A percentile compares a stretch with the other conserved stretches of the same genome.
Conservation (phyloP, 331 rosid species). For the Prunus yedoensis region DNA sequence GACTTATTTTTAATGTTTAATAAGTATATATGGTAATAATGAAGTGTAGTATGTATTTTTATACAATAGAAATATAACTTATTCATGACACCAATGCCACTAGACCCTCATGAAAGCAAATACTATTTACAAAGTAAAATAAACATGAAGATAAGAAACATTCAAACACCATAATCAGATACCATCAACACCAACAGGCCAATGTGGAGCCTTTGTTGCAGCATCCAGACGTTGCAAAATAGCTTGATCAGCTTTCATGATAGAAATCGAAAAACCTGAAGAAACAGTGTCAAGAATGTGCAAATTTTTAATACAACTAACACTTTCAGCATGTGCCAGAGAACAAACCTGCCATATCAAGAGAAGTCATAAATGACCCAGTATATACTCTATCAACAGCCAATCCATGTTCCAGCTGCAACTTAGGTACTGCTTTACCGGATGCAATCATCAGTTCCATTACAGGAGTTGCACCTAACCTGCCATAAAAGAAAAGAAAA, state of each 20-base stretch:
- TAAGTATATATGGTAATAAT: neutral
- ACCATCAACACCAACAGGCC: conserved; percentile 97
- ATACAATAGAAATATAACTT: neutral
- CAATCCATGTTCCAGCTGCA: conserved; percentile 92
- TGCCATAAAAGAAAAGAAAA: conserved; percentile 24
- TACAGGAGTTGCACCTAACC: conserved; percentile 83
- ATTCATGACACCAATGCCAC: neutral
- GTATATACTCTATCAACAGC: conserved; percentile 97
- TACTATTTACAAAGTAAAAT: neutral
- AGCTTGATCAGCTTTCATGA: conserved; percentile 74
- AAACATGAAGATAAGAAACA: neutral
- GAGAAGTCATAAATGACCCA: conserved; percentile 96
- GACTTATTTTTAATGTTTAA: conserved; percentile 11
- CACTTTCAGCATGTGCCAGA: conserved; percentile 8
- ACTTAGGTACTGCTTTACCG: conserved; percentile 84
- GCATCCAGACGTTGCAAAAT: conserved; percentile 80
- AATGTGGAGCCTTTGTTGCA: conserved; percentile 79
- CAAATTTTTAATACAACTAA: conserved; percentile 12
- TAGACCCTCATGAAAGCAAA: conserved; percentile 4
- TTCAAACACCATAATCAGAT: conserved; percentile 2
- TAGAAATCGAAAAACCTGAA: conserved; percentile 88
- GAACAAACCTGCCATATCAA: conserved; percentile 92
- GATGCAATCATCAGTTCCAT: conserved; percentile 91
- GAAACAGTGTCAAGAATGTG: conserved; percentile 27
- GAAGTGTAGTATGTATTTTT: conserved; percentile 2